Conservation (phyloP, 2,329 filamentous ascomycete species). For the Colletotrichum somersetense region DNA sequence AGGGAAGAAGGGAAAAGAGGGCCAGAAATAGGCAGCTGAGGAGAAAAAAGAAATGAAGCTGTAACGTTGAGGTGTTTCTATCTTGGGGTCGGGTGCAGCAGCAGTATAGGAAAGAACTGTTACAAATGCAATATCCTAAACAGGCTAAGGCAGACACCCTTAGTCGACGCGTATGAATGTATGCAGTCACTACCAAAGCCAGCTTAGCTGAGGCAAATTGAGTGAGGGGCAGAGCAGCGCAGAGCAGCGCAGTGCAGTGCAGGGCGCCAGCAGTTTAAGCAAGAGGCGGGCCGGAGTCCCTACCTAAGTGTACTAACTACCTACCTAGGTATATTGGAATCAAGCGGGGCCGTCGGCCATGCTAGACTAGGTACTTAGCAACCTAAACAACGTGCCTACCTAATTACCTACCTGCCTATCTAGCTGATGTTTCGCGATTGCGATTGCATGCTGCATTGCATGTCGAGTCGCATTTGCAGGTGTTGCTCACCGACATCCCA, state of each 20-base stretch:
- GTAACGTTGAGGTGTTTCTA: constrained; percentile 14
- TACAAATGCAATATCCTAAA: not conserved
- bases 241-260: too few species aligned
- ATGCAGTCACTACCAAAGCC: constrained; percentile 11
- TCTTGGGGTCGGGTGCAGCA: constrained; percentile 6
- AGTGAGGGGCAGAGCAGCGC: too few species aligned
- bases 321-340: not conserved
- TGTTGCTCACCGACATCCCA: constrained; percentile 7
- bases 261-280: too few species aligned
- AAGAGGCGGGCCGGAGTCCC: too few species aligned
- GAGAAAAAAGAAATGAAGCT: constrained; percentile 21
- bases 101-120: not conserved
- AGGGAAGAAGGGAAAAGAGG: not conserved
- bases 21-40: constrained; percentile 3
- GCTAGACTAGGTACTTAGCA: too few species aligned
- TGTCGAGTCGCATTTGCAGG: constrained; percentile 2
- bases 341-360: not conserved
- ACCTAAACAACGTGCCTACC: too few species aligned
- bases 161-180: not conserved
- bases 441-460: constrained; percentile 11
- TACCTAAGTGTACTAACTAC: too few species aligned
- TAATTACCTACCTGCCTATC: too few species aligned
- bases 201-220: constrained; percentile 11
- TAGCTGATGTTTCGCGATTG: not conserved
- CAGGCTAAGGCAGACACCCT: not conserved